Evolutionary conservation across 352 stramenopile genomes (phyloP).

Genomic region (Globisporangium nagaii): DNA sequence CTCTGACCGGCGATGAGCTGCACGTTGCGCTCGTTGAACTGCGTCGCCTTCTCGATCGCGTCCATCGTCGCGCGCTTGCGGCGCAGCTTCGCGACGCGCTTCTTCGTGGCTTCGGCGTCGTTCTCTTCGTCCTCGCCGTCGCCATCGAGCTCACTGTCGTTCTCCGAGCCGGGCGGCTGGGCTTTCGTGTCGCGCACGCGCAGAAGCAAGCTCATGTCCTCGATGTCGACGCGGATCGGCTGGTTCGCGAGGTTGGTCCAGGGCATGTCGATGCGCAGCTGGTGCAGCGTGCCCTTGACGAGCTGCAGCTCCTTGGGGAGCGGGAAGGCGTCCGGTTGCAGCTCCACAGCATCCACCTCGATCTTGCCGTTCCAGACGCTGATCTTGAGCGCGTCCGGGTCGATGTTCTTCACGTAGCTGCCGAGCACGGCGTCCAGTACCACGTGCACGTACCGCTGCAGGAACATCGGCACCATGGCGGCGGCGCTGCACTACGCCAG

Average conservation of each 20-base stretch:
- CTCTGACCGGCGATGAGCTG: conserved; percentile 15
- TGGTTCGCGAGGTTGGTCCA: conserved; percentile 69
- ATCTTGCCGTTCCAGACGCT: conserved; percentile 85
- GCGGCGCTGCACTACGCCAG: too few relatives aligned
- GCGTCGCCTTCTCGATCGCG: conserved; percentile 67
- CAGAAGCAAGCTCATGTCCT: conserved; percentile 72
- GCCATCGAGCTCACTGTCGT: not conserved
- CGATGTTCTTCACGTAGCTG: conserved; percentile 85
- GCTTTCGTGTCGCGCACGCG: conserved; percentile 30
- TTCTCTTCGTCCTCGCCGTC: conserved; percentile 2
- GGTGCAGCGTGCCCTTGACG: conserved; percentile 71
- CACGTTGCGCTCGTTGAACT: conserved; percentile 46
- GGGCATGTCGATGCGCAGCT: conserved; percentile 68
- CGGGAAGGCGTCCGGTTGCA: conserved; percentile 64
- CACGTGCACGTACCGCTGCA: conserved; percentile 82
- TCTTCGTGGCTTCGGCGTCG: conserved; percentile 12
- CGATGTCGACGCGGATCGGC: conserved; percentile 72
- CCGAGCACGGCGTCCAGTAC: conserved; percentile 79
- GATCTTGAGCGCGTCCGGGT: conserved; percentile 79
- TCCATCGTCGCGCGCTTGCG: conserved; percentile 75
- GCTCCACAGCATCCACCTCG: conserved; percentile 75
- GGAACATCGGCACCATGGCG: conserved; percentile 42
- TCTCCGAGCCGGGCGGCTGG: conserved; percentile 9
- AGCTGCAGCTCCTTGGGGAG: conserved; percentile 61
- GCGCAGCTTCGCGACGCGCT: conserved; percentile 36